These are phyloP conservation scores for Syzygium oleosum DNA, from an alignment of 345 rosid species.

Conservation along the genomic window DNA sequence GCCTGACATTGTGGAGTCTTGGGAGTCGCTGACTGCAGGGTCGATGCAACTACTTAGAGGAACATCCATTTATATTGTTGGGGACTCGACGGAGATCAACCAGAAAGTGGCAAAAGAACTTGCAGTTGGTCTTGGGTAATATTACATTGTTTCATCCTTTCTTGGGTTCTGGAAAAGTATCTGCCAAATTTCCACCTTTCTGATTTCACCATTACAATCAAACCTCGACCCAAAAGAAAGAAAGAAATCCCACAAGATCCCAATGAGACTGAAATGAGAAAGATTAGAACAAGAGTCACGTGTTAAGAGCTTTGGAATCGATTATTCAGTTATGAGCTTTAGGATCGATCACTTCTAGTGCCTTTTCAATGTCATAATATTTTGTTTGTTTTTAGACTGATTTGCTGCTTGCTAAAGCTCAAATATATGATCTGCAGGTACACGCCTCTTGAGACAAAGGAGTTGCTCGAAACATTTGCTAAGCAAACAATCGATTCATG, in stretches of 20 bases:
- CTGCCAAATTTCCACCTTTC: not conserved
- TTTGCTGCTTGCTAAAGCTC: not conserved
- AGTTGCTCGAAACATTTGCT: constrained; percentile 62
- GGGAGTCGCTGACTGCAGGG: constrained; percentile 81
- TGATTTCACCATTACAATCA: not conserved
- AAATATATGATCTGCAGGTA: constrained; percentile 36
- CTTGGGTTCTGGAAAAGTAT: not conserved
- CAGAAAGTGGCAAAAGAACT: constrained; percentile 70
- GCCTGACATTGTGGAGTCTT: constrained; percentile 85
- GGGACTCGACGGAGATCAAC: constrained; percentile 70
- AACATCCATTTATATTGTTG: constrained; percentile 65
- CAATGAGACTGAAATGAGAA: not conserved
- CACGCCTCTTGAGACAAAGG: constrained; percentile 69
- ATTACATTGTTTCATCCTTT: not conserved
- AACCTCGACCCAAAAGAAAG: not conserved
- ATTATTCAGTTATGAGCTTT: not conserved
- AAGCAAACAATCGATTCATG: constrained; percentile 78
- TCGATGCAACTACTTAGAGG: constrained; percentile 77
- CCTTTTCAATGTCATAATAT: not conserved
- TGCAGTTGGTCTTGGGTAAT: constrained; percentile 80
- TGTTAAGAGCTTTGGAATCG: not conserved
- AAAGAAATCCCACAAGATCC: not conserved
- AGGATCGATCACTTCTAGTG: not conserved
- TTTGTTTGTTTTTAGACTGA: not conserved
- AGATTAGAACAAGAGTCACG: not conserved